phyloP scores from a whole-genome alignment of 1,284 basidiomycete genomes.

The Ganoderma leucocontextum region DNA sequence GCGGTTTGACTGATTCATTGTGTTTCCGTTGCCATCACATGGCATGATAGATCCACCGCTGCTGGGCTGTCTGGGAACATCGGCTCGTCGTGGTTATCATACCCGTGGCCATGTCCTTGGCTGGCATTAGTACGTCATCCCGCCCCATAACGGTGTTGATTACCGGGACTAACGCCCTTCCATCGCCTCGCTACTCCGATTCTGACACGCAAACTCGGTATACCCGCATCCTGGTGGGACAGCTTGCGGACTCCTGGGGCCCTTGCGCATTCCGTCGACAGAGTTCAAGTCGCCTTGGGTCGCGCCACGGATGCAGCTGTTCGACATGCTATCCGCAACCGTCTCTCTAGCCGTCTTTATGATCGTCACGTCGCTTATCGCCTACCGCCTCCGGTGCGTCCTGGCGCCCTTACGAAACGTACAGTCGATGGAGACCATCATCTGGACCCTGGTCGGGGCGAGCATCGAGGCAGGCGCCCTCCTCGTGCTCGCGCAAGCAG shows the following conservation, averaged over 20 bases:
- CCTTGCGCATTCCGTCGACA: constrained; percentile 9
- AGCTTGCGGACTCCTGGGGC: constrained; percentile 26
- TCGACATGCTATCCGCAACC: constrained; percentile 22
- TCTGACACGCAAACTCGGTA: neutral
- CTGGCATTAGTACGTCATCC: constrained; percentile 24
- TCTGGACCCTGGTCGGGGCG: constrained; percentile 19
- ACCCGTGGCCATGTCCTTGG: constrained; percentile 21
- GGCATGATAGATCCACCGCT: constrained; percentile 29
- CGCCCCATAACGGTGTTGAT: neutral
- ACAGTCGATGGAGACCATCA: constrained; percentile 20
- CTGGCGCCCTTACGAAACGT: constrained; percentile 22
- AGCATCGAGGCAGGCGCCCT: constrained; percentile 28
- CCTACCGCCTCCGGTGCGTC: constrained; percentile 23
- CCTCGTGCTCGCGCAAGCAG: constrained; percentile 24
- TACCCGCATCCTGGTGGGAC: neutral
- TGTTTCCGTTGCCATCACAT: neutral
- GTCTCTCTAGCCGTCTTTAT: constrained; percentile 22
- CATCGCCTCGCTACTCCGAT: too few species aligned
- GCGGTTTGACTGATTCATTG: constrained; percentile 2
- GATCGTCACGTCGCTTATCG: constrained; percentile 22
- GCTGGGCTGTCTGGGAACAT: constrained; percentile 32
- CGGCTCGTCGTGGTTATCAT: constrained; percentile 19
- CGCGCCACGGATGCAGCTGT: constrained; percentile 22
- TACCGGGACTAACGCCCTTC: too few species aligned
- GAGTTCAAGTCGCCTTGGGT: constrained; percentile 27